Conservation (phyloP, 2,329 filamentous ascomycete genomes). For the Penicillium nordicum region DNA sequence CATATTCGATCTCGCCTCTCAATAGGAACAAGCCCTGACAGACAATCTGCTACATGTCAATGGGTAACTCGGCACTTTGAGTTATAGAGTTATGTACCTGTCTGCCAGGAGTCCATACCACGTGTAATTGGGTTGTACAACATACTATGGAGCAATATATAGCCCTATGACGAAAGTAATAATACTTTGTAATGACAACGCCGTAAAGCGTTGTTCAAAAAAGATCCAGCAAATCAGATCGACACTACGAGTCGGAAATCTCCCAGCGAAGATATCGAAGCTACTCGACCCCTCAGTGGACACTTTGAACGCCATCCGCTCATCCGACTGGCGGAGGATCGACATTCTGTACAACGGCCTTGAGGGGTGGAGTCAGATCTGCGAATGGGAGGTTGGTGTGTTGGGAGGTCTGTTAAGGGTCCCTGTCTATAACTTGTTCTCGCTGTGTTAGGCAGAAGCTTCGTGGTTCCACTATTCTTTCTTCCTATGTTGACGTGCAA, state of each 20-base stretch:
- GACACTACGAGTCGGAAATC: not conserved
- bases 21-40: constrained; percentile 3
- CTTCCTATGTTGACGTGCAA: not conserved
- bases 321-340: constrained; percentile 3
- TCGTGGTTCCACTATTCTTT: not conserved
- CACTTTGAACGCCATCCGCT: not conserved
- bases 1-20: not conserved
- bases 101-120: not conserved
- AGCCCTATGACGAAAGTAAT: not conserved
- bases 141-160: not conserved
- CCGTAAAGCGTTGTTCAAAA: not conserved
- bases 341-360: not conserved
- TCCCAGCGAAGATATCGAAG: not conserved
- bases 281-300: not conserved
- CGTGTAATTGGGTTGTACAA: not conserved
- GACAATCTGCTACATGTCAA: not conserved
- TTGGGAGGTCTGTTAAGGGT: not conserved
- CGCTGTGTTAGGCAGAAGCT: not conserved
- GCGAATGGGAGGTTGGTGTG: not conserved
- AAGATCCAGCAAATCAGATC: not conserved
- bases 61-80: constrained; percentile 1
- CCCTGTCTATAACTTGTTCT: constrained; percentile 15
- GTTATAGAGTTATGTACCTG: constrained; percentile 1
- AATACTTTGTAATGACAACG: no score
- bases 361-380: not conserved